Evolutionary conservation across 1,284 basidiomycete genomes (phyloP).

Genomic region (Schizophyllum amplum): DNA sequence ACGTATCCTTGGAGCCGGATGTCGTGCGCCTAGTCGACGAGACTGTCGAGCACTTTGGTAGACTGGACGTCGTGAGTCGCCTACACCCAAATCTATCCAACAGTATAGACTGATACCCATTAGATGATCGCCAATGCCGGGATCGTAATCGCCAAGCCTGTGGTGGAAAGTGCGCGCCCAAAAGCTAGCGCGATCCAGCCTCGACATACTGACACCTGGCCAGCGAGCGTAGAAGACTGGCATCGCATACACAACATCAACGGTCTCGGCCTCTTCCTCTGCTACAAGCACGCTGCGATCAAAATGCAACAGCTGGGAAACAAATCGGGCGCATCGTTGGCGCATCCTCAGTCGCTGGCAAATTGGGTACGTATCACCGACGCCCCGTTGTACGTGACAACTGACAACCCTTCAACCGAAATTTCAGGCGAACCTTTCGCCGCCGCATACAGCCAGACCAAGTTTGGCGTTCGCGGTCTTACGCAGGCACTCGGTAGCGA

Average conservation of each 20-base stretch:
- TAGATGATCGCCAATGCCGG: constrained; percentile 29
- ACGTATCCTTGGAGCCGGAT: constrained; percentile 28
- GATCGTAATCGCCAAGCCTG: constrained; percentile 6
- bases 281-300: constrained; percentile 29
- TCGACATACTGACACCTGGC: not conserved
- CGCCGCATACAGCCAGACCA: constrained; percentile 22
- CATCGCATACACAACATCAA: constrained; percentile 25
- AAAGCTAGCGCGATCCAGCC: too few species aligned
- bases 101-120: not conserved
- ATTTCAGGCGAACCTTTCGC: too few species aligned
- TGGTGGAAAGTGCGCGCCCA: constrained; percentile 14
- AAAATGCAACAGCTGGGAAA: constrained; percentile 32
- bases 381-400: too few species aligned
- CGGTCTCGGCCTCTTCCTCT: constrained; percentile 25
- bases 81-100: not conserved
- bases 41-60: constrained; percentile 22
- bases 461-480: constrained; percentile 21
- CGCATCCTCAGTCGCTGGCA: constrained; percentile 28
- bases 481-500: constrained; percentile 20
- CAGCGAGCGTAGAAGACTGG: constrained; percentile 18
- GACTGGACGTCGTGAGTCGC: constrained; percentile 22
- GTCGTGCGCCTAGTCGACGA: constrained; percentile 27
- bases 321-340: constrained; percentile 30
- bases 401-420: too few species aligned
- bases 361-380: constrained; percentile 28